Evolutionary conservation across 768 basidiomycete genomes (phyloP).

Genomic region (Mycena maculata): DNA sequence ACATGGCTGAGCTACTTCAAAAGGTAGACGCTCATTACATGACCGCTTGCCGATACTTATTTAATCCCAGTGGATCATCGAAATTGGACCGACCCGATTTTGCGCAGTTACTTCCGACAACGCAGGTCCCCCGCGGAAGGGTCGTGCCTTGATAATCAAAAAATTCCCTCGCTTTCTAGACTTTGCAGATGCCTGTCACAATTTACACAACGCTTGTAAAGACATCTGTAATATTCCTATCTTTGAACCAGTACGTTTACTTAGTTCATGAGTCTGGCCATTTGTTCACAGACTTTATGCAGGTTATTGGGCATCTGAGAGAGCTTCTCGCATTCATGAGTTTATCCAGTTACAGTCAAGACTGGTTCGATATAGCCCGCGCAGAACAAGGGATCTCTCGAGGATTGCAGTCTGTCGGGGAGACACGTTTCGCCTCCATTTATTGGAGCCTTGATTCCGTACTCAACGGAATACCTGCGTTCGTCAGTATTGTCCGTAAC

Average conservation of each 20-base stretch:
- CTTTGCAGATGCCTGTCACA: conserved; percentile 2
- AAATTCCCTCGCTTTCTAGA: neutral
- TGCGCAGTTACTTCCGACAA: neutral
- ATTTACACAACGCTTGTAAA: conserved; percentile 1
- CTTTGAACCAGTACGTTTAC: neutral
- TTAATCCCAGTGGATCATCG: neutral
- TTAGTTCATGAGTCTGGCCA: neutral
- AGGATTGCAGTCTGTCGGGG: conserved; percentile 37
- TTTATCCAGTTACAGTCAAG: conserved; percentile 32
- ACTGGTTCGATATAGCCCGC: conserved; percentile 33
- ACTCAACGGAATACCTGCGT: conserved; percentile 30
- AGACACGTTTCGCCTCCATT: conserved; percentile 37
- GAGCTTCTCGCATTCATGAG: conserved; percentile 31
- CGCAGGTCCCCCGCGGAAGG: neutral
- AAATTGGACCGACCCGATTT: neutral
- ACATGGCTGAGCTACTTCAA: conserved; percentile 15
- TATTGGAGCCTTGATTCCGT: conserved; percentile 36
- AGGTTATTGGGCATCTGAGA: neutral
- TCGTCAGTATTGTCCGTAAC: conserved; percentile 29
- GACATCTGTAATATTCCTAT: conserved; percentile 4
- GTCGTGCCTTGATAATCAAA: neutral
- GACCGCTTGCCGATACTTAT: neutral
- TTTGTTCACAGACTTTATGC: neutral
- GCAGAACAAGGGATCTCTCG: conserved; percentile 29
- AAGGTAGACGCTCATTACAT: neutral